Conservation (phyloP, 1,139 yeast species). For the Citeromyces siamensis region DNA sequence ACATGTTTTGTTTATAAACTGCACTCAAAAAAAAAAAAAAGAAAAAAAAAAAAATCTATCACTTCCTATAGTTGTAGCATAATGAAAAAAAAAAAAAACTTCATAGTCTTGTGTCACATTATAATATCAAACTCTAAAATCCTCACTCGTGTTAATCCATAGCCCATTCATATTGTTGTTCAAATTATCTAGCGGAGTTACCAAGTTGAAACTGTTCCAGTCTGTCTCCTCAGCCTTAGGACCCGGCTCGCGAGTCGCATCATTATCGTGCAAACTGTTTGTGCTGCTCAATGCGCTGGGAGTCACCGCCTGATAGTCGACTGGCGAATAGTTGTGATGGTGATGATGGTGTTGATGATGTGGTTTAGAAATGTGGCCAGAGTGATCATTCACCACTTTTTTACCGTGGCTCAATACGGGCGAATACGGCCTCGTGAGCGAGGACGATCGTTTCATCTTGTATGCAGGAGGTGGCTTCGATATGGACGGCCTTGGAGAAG, state of each 20-base stretch:
- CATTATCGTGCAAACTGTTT: neutral
- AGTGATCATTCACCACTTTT: slow-evolving; percentile 6
- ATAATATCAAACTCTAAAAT: no score
- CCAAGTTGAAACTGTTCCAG: neutral
- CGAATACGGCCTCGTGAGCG: slow-evolving; percentile 8
- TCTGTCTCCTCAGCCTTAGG: neutral
- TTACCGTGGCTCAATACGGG: slow-evolving; percentile 5
- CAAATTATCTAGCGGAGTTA: neutral
- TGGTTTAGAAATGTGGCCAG: slow-evolving; percentile 9
- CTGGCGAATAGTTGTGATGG: neutral
- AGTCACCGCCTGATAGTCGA: neutral
- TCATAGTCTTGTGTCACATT: no score
- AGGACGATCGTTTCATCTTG: slow-evolving; percentile 5
- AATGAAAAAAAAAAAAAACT: no score
- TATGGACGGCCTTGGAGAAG: slow-evolving; percentile 5
- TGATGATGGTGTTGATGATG: slow-evolving; percentile 5
- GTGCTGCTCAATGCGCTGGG: neutral
- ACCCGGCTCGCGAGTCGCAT: neutral
- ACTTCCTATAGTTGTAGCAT: no score
- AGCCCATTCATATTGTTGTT: neutral
- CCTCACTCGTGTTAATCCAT: neutral
- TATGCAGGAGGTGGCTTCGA: neutral
- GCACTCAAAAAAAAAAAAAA: neutral
- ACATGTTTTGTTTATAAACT: neutral
- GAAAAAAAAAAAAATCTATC: no score